These are phyloP conservation scores for Corylus heterophylla DNA, from an alignment of 306 rosid species.

Conservation along the genomic window DNA sequence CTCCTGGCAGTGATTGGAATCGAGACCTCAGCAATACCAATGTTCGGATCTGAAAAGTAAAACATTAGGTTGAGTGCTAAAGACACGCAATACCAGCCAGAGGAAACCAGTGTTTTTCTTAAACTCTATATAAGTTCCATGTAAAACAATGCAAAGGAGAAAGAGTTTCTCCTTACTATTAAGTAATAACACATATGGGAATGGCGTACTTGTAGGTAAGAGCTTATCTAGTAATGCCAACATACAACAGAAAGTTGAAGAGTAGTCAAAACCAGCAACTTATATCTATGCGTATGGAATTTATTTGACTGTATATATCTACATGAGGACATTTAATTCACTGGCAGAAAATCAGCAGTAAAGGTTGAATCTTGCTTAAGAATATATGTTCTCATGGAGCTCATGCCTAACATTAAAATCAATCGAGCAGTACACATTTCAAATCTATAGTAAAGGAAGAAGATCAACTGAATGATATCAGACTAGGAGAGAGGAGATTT, in stretches of 20 bases:
- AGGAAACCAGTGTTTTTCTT: constrained; percentile 11
- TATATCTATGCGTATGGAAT: neutral
- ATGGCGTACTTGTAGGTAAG: neutral
- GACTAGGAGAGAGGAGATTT: neutral
- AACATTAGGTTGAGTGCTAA: constrained; percentile 20
- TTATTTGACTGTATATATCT: neutral
- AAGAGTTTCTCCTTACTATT: neutral
- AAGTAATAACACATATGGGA: neutral
- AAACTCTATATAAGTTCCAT: neutral
- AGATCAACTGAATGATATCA: neutral
- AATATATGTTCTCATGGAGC: neutral
- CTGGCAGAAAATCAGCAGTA: neutral
- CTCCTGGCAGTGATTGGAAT: constrained; percentile 82
- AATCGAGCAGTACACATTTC: neutral
- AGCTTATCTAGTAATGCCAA: neutral
- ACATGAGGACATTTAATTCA: neutral
- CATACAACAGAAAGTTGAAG: neutral
- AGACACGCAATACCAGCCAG: constrained; percentile 4
- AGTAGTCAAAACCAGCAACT: neutral
- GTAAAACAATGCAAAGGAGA: neutral
- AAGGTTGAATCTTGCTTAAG: neutral
- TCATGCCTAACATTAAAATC: neutral
- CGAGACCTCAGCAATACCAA: constrained; percentile 83
- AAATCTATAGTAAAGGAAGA: neutral
- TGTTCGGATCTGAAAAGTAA: constrained; percentile 76